A percentile compares a stretch with the other conserved stretches of the same genome.
Conservation (phyloP, 2,329 filamentous ascomycete genomes). For the Aspergillus quadricinctus region DNA sequence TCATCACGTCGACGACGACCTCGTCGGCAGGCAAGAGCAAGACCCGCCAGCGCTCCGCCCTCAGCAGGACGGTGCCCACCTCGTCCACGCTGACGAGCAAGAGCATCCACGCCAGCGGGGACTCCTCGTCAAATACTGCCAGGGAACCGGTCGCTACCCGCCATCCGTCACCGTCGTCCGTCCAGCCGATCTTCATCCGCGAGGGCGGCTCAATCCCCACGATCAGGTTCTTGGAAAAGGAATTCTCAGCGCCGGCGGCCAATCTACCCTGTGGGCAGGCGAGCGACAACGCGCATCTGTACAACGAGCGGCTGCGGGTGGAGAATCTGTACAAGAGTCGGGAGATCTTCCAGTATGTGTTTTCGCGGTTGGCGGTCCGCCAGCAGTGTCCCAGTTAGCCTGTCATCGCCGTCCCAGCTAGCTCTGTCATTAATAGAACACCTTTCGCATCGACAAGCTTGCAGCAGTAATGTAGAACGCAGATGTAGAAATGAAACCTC, state of each 20-base stretch:
- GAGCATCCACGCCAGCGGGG: not conserved
- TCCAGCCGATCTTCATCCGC: conserved; percentile 76
- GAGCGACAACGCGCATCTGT: conserved; percentile 87
- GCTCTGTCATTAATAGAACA: no score
- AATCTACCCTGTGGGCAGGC: conserved; percentile 93
- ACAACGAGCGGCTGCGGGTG: conserved; percentile 88
- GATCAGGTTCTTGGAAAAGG: conserved; percentile 90
- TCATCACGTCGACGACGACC: conserved; percentile 36
- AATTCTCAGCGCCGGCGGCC: conserved; percentile 84
- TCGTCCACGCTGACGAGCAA: conserved; percentile 38
- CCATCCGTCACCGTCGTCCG: not conserved
- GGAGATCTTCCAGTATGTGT: conserved; percentile 86
- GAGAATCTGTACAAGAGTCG: conserved; percentile 85
- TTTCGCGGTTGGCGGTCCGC: conserved; percentile 63
- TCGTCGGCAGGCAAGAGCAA: conserved; percentile 27
- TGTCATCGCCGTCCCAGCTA: no score
- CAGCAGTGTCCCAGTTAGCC: no score
- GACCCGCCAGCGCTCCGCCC: conserved; percentile 23
- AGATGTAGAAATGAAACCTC: no score
- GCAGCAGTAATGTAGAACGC: no score
- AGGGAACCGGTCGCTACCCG: not conserved
- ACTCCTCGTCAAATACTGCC: not conserved
- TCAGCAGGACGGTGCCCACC: conserved; percentile 28
- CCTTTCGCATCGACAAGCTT: no score
- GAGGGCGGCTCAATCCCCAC: conserved; percentile 94